Conservation (phyloP, 2,329 filamentous ascomycete species). For the Teratosphaeria destructans region DNA sequence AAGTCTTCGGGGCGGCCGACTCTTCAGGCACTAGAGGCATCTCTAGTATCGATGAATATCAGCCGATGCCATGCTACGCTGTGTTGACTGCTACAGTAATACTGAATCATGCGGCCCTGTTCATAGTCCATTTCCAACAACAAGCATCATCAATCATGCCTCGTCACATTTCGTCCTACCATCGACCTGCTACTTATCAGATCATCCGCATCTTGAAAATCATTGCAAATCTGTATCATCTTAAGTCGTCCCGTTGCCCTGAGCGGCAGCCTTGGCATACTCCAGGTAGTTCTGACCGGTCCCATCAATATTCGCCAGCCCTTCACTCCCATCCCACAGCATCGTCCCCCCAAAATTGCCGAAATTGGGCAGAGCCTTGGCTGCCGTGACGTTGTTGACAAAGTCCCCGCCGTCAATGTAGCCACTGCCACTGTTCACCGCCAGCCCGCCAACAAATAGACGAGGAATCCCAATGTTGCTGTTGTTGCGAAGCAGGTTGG, state of each 20-base stretch:
- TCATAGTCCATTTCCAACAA: too few species aligned
- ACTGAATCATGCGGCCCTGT: too few species aligned
- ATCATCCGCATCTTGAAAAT: too few species aligned
- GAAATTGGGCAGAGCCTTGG: conserved; percentile 10
- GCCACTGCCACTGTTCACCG: conserved; percentile 17
- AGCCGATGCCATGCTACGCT: too few species aligned
- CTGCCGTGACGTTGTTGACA: conserved; percentile 10
- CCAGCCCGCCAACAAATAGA: conserved; percentile 24
- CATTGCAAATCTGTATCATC: too few species aligned
- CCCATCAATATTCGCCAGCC: conserved; percentile 18
- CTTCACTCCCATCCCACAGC: conserved; percentile 28
- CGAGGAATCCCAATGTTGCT: conserved; percentile 14
- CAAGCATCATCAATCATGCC: too few species aligned
- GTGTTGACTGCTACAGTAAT: too few species aligned
- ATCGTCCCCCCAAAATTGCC: conserved; percentile 28
- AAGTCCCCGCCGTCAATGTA: conserved; percentile 23
- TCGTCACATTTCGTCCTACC: too few species aligned
- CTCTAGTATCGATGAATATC: too few species aligned
- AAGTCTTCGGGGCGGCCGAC: background rate
- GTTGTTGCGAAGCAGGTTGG: conserved; percentile 4
- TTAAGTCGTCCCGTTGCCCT: background rate
- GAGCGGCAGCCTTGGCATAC: conserved; percentile 4
- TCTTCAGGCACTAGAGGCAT: too few species aligned
- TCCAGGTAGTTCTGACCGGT: conserved; percentile 5
- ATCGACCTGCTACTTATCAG: too few species aligned